phyloP scores from a whole-genome alignment of 495 filamentous ascomycete genomes.

The Barbatosphaeria neglecta region DNA sequence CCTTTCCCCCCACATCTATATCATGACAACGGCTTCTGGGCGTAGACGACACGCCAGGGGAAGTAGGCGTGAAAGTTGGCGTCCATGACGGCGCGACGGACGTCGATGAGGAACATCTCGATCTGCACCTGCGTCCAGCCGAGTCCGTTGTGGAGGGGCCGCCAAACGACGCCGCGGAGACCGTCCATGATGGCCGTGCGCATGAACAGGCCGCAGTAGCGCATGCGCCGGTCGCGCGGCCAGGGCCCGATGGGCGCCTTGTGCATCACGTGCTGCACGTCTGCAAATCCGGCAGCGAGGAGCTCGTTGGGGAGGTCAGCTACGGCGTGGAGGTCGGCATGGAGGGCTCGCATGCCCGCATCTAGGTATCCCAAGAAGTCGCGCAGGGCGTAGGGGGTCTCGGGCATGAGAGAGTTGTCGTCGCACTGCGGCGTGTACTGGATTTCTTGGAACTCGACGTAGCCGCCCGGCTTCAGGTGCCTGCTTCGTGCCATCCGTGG shows the following conservation, averaged over 20 bases:
- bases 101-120: constrained; percentile 27
- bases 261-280: constrained; percentile 9
- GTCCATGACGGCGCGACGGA: constrained; percentile 22
- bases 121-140: constrained; percentile 26
- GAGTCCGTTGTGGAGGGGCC: constrained; percentile 16
- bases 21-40: constrained; percentile 15
- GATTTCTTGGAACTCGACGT: constrained; percentile 43
- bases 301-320: constrained; percentile 6
- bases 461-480: constrained; percentile 40
- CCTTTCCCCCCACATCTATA: background rate
- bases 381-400: constrained; percentile 23
- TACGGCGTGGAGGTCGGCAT: constrained; percentile 16
- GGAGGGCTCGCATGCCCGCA: constrained; percentile 13
- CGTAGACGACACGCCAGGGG: constrained; percentile 18
- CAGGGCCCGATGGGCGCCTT: constrained; percentile 23
- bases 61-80: constrained; percentile 18
- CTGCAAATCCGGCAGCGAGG: constrained; percentile 17
- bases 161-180: constrained; percentile 15
- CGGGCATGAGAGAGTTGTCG: constrained; percentile 23
- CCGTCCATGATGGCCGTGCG: constrained; percentile 24
- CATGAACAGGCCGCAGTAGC: constrained; percentile 20
- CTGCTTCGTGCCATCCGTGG: constrained; percentile 6
- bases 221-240: constrained; percentile 18
- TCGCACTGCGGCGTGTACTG: constrained; percentile 25
- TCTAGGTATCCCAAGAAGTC: constrained; percentile 19